Evolutionary conservation across 345 rosid genomes (phyloP).

Genomic region (Gossypium australe): DNA sequence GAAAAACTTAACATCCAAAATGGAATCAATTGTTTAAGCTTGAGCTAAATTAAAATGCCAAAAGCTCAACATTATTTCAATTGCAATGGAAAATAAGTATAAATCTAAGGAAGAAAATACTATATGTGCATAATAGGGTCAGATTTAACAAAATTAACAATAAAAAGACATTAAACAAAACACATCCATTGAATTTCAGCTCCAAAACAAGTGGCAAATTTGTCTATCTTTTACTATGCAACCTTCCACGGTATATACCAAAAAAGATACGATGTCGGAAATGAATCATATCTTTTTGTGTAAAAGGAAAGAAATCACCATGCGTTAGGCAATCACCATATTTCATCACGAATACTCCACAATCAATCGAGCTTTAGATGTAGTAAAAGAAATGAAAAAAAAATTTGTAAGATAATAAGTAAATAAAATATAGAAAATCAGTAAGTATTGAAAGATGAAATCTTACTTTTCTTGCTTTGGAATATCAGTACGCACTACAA

Average conservation of each 20-base stretch:
- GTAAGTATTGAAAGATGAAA: neutral
- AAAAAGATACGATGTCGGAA: neutral
- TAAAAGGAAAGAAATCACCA: too few species aligned
- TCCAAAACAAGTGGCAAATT: too few species aligned
- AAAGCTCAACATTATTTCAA: too few species aligned
- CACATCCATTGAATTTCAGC: too few species aligned
- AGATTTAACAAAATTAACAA: too few species aligned
- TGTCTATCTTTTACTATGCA: neutral
- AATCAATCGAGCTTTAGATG: neutral
- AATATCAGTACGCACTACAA: neutral
- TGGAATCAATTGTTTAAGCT: too few species aligned
- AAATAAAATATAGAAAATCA: neutral
- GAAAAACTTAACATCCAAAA: too few species aligned
- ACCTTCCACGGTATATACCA: neutral
- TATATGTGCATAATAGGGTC: too few species aligned
- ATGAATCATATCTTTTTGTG: neutral
- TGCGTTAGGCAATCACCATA: constrained; percentile 1
- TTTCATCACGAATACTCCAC: neutral
- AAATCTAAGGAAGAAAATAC: too few species aligned
- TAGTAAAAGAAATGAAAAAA: neutral
- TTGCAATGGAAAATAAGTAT: too few species aligned
- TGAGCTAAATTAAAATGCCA: too few species aligned
- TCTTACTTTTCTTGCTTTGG: neutral
- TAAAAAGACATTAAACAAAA: too few species aligned
- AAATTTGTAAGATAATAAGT: neutral